Evolutionary conservation across 495 filamentous ascomycete species (phyloP).

Genomic region (Staphylotrichum longicolle): DNA sequence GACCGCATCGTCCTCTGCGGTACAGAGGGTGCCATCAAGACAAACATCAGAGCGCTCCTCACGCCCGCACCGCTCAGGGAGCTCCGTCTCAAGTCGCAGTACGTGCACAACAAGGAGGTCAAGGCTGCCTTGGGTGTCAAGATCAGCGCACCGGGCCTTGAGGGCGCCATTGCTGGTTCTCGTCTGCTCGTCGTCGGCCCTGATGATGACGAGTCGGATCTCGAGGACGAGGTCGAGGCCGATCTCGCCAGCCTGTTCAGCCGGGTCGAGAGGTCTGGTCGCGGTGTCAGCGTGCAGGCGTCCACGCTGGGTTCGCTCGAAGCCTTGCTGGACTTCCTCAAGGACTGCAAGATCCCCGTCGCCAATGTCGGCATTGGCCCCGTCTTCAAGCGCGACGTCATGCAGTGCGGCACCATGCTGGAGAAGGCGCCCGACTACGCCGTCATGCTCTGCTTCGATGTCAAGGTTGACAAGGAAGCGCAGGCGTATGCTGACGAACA

Average conservation of each 20-base stretch:
- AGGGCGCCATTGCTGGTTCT: constrained; percentile 95
- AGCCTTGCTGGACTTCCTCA: constrained; percentile 93
- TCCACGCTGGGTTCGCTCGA: constrained; percentile 97
- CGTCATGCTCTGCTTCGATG: constrained; percentile 99
- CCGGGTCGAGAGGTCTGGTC: constrained; percentile 83
- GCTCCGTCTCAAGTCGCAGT: constrained; percentile 84
- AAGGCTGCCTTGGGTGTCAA: constrained; percentile 99
- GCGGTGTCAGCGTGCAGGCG: constrained; percentile 94
- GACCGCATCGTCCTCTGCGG: constrained; percentile 94
- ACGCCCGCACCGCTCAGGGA: constrained; percentile 95
- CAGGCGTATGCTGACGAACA: constrained; percentile 86
- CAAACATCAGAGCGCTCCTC: constrained; percentile 93
- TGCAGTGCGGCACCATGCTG: constrained; percentile 93
- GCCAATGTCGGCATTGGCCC: constrained; percentile 97
- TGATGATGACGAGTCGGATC: constrained; percentile 93
- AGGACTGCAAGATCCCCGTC: constrained; percentile 91
- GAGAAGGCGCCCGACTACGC: constrained; percentile 95
- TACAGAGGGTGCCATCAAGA: constrained; percentile 88
- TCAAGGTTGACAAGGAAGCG: constrained; percentile 98
- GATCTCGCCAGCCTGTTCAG: constrained; percentile 89
- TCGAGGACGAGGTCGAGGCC: constrained; percentile 93
- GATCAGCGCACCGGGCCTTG: constrained; percentile 94
- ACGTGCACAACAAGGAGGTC: constrained; percentile 99
- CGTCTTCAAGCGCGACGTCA: constrained; percentile 97
- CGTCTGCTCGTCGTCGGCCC: constrained; percentile 89